Base-by-base conservation (phyloP, 148 eudicot species). In the Suaeda aralocaspica region DNA sequence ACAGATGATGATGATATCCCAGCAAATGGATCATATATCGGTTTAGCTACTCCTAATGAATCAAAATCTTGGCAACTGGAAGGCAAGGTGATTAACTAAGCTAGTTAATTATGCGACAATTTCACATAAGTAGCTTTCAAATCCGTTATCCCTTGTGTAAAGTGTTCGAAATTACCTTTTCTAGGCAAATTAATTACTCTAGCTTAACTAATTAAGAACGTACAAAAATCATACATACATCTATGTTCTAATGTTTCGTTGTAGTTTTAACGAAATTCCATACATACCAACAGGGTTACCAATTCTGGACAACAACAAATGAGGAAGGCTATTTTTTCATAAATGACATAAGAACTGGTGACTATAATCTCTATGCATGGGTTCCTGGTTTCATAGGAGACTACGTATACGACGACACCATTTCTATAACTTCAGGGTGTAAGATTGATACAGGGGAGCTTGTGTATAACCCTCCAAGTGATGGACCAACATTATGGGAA, bases 1-100 rank as follows among this genome's bases (percentile, higher is more conserved):
- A 26, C 72, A 46, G 79, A 60, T 50, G 79, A 78, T 45, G 76
- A 82, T 64, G 31, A 28, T 31, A 66, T 86, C 49, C 77, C 85
- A 19, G 87, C 93, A 66, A 74, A 66, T 24, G 82, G 85, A 50
- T 91, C 89, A 29, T 82, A 80, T 65, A 83, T 91, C 41, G 92
- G 92, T 24, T 57, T 91, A 59, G 88, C 96, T 13, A 80, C 78
- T n/a, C 91, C 91, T 26, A 89, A 81, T 76, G 89, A 89, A 19
- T 74, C 71, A 36, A 89, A 89, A 58, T 87, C 97, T n/a, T 92
- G 97, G 97, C 92, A 92, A 79, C 77, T 80, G 56, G 89, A 92
- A 73, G 67, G 85, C 82, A 92, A 92, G 97, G 90, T 87, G 55
- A 67, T 63, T 21, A 44, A 12, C 24, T 44, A 3, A 36, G 41